Evolutionary conservation across 1,284 basidiomycete species (phyloP).

Genomic region (Apiotrichum siamense): DNA sequence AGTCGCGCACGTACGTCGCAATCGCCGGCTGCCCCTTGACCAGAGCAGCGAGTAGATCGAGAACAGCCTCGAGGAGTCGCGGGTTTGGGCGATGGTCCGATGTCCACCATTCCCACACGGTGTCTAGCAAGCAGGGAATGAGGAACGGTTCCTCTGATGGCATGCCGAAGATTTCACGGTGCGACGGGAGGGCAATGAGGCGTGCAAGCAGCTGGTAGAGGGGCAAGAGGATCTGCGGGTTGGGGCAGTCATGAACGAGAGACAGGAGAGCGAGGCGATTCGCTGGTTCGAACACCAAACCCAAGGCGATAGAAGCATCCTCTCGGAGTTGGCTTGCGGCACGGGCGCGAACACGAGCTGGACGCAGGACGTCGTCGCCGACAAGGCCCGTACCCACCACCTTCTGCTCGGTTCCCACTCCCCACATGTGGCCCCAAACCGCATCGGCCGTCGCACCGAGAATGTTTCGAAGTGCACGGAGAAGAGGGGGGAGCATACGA

Average conservation of each 20-base stretch:
- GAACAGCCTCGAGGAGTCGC: slow-evolving; percentile 63
- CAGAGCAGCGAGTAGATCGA: slow-evolving; percentile 64
- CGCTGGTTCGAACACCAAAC: slow-evolving; percentile 31
- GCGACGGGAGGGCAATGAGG: slow-evolving; percentile 55
- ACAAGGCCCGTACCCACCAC: slow-evolving; percentile 39
- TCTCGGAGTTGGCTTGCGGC: slow-evolving; percentile 15
- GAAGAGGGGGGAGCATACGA: slow-evolving; percentile 24
- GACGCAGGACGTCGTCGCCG: slow-evolving; percentile 19
- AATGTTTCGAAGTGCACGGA: slow-evolving; percentile 39
- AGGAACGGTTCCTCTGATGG: slow-evolving; percentile 46
- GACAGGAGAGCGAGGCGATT: slow-evolving; percentile 31
- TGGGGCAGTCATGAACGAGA: slow-evolving; percentile 25
- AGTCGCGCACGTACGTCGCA: slow-evolving; percentile 21
- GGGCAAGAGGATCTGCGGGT: slow-evolving; percentile 45
- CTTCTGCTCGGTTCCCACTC: slow-evolving; percentile 37
- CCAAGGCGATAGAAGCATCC: slow-evolving; percentile 22
- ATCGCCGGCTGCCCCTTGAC: slow-evolving; percentile 57
- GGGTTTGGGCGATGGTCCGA: slow-evolving; percentile 36
- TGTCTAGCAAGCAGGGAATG: slow-evolving; percentile 27
- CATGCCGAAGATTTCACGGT: slow-evolving; percentile 49
- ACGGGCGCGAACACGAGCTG: slow-evolving; percentile 12
- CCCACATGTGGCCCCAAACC: slow-evolving; percentile 45
- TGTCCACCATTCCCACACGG: slow-evolving; percentile 20
- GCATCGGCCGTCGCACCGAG: slow-evolving; percentile 39
- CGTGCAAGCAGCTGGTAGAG: slow-evolving; percentile 55